Base-by-base conservation (phyloP, 2,329 filamentous ascomycete species). In the Colletotrichum filicis region DNA sequence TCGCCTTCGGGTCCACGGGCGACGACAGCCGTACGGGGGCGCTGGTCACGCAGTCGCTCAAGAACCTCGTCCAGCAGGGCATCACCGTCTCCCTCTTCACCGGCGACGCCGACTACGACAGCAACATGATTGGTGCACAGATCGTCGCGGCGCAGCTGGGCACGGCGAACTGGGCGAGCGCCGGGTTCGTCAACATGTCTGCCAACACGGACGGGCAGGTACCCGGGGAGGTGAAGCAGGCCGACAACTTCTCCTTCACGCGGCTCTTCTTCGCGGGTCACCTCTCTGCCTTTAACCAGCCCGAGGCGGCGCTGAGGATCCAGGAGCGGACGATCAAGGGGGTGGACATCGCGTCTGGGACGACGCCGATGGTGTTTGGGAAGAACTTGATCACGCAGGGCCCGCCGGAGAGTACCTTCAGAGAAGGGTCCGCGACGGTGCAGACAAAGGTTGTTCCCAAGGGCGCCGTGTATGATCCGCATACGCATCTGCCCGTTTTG, bases 31-130 rank as follows among this genome's bases (percentile, higher is more conserved):
- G 65, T 5, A 64, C 65, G 2, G 66, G 65, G 5, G 65, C n/a
- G 3, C 66, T 72, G 0, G 52, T 72, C 32, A 42, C 53, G 3
- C 28, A 32, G 12, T 68, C 69, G 0, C 63, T 69, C 57, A 24
- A 26, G 8, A 62, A 56, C 1, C 35, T 72, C 4, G 35, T 72
- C 26, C 69, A 52, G 1, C 49, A 68, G 3, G 65, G 65, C 2
- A 11, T 72, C 16, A 68, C 69, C 8, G 69, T 72, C 5, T 65
- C 69, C n/a, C 32, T 72, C 0, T 72, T 72, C 24, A 46, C 28
- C 0, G 69, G 69, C 6, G 69, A 72, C 19, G 69, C 69, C 5
- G 69, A 72, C 37, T 72, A 72, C 12, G 69, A 72, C 19, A 68
- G 69, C 37, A 72, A 72, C 59, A 46, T 72, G 0, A 68, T 68